phyloP scores from a whole-genome alignment of 2,329 filamentous ascomycete species.

The Pyricularia sp. region DNA sequence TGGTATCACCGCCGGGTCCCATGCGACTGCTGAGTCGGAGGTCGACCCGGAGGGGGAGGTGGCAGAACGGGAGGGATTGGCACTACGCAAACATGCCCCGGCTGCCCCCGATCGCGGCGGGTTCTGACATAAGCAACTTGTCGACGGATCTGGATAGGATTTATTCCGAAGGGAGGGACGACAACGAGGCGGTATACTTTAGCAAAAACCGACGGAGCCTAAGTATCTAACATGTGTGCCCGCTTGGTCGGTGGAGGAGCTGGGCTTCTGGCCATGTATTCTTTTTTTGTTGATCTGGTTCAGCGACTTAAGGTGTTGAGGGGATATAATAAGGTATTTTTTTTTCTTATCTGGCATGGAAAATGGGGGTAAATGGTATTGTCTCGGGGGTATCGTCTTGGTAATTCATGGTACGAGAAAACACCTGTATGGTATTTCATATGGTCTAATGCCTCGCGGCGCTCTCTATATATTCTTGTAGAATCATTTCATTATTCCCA shows the following conservation, averaged over 20 bases:
- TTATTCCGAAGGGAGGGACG: background rate
- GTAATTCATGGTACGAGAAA: background rate
- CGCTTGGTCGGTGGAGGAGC: background rate
- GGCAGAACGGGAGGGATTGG: background rate
- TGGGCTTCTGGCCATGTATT: background rate
- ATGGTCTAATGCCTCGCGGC: background rate
- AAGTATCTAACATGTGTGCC: background rate
- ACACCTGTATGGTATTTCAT: background rate
- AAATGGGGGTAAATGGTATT: background rate
- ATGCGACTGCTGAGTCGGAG: background rate
- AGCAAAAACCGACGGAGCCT: background rate
- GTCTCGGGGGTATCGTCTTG: background rate
- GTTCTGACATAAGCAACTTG: background rate
- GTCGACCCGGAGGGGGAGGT: background rate
- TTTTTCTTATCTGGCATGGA: background rate
- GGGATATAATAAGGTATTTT: background rate
- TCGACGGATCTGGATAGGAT: background rate
- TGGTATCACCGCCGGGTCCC: background rate
- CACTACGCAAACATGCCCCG: background rate
- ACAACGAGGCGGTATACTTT: background rate
- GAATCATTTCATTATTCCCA: background rate
- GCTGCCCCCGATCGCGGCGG: background rate
- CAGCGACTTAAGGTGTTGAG: background rate
- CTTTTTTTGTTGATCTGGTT: background rate
- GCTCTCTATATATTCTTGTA: background rate